Evolutionary conservation across 805 yeast genomes (phyloP).

Genomic region (Suhomyces prunicola): DNA sequence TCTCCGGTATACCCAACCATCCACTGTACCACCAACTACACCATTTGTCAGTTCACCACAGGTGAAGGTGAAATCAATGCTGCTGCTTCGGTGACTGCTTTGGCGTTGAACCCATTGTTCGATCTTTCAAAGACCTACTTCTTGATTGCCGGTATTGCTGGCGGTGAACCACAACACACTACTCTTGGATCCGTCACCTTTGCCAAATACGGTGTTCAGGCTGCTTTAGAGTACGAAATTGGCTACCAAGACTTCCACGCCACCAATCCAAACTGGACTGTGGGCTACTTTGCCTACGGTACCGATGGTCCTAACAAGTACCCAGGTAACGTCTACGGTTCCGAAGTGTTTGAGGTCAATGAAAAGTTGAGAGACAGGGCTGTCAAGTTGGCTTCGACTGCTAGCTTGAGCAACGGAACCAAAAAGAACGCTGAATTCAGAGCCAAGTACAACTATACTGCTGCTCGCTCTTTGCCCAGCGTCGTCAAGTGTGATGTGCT

Average conservation of each 20-base stretch:
- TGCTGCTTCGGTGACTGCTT: conserved; percentile 55
- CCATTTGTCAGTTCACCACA: conserved; percentile 60
- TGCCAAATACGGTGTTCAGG: conserved; percentile 60
- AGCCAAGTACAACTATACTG: conserved; percentile 42
- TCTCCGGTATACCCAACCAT: conserved; percentile 57
- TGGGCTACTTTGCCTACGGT: conserved; percentile 59
- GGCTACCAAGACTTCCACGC: conserved; percentile 38
- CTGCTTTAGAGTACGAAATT: conserved; percentile 56
- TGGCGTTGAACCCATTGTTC: conserved; percentile 51
- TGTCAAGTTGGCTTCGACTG: conserved; percentile 47
- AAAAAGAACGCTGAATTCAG: conserved; percentile 44
- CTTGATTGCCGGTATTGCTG: conserved; percentile 64
- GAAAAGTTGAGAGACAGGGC: conserved; percentile 58
- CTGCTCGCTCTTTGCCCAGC: conserved; percentile 48
- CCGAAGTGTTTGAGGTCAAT: conserved; percentile 64
- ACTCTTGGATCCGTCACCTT: conserved; percentile 61
- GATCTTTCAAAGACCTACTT: conserved; percentile 60
- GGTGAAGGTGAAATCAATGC: conserved; percentile 72
- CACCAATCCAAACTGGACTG: conserved; percentile 48
- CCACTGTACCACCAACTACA: conserved; percentile 51
- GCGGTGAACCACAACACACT: conserved; percentile 54
- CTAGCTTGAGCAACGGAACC: conserved; percentile 44
- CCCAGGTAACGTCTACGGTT: conserved; percentile 57
- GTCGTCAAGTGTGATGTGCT: conserved; percentile 55
- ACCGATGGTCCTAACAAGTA: conserved; percentile 46